Base-by-base conservation (phyloP, 768 basidiomycete genomes). In the Lactarius tabidus region DNA sequence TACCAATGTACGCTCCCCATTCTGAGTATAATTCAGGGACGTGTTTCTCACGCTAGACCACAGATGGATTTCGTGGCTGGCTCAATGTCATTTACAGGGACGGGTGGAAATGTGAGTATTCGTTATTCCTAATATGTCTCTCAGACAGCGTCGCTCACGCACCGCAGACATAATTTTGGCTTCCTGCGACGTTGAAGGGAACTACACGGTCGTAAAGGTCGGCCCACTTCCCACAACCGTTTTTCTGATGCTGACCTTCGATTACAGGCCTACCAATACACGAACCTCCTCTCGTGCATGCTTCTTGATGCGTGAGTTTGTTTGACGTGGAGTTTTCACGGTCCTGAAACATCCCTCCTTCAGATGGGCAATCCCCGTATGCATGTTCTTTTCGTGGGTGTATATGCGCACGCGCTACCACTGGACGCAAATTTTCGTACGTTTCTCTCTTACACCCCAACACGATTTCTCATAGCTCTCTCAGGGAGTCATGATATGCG, bases 311-410 rank as follows among this genome's bases (percentile, higher is more conserved):
- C 92, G 85, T 91, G 73, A 66, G 85, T 71, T 39, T 38, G 31
- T 53, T 23, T 23, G 15, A 39, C 15, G 20, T 54, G n/a, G 26
- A n/a, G 6, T 23, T 5, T 60, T 15, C 45, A 12, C 62, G 14
- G 23, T 29, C 48, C n/a, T 23, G 45, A 36, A 20, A 51, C 28
- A 26, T 57, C 8, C 48, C 38, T 69, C 65, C 10, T 57, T 38
- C 56, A 90, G 89, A 60, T 93, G 91, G 92, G 93, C 93, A 1
- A 95, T 93, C 71, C 93, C 93, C 29, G 84, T 90, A 15, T 94
- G 93, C 74, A 78, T 94, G 73, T 82, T 90, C 76, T 86, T 94
- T 75, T 87, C 86, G 35, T 95, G 87, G 85, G 59, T 94, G 10
- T 94, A 91, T 76, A 86, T 94, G 84, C 84, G 88, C 39, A 84